Evolutionary conservation across 2,329 filamentous ascomycete genomes (phyloP).

Genomic region (Amauroascus verrucosus): DNA sequence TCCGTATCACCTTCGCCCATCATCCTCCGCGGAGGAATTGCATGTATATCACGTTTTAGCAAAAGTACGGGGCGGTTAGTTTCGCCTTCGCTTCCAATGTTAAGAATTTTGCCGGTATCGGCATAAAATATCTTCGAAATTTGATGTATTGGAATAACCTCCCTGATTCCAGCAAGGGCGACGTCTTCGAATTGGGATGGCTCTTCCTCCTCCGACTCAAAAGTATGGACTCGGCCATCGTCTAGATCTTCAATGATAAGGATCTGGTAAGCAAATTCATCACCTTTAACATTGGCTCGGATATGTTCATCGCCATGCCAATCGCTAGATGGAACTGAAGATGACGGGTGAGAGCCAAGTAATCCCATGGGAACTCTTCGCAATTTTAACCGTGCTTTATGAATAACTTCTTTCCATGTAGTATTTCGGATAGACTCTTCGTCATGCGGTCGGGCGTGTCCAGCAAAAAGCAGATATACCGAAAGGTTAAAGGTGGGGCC

Average conservation of each 20-base stretch:
- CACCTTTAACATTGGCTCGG: conserved; percentile 35
- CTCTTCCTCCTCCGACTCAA: conserved; percentile 49
- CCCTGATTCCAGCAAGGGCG: conserved; percentile 52
- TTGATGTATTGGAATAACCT: conserved; percentile 59
- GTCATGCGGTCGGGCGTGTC: conserved; percentile 54
- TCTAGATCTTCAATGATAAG: conserved; percentile 74
- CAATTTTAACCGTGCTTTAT: conserved; percentile 79
- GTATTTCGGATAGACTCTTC: conserved; percentile 52
- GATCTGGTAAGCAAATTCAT: conserved; percentile 70
- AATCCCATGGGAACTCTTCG: conserved; percentile 56
- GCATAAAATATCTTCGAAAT: conserved; percentile 90
- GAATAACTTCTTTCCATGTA: conserved; percentile 92
- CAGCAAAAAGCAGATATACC: conserved; percentile 87
- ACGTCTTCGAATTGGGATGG: conserved; percentile 53
- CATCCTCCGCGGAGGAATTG: conserved; percentile 52
- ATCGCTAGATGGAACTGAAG: conserved; percentile 6
- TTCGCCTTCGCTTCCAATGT: conserved; percentile 61
- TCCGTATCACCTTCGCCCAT: conserved; percentile 39
- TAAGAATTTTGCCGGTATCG: conserved; percentile 78
- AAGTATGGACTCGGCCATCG: conserved; percentile 57
- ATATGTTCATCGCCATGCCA: conserved; percentile 19
- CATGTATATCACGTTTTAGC: conserved; percentile 59
- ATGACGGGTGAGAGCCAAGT: conserved; percentile 34
- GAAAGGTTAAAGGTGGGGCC: conserved; percentile 79
- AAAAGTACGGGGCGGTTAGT: conserved; percentile 64